A percentile compares a stretch with the other conserved stretches of the same genome.
Evolutionary conservation across 441 rosid genomes (phyloP).

Genomic region (Syzygium syzygioides): DNA sequence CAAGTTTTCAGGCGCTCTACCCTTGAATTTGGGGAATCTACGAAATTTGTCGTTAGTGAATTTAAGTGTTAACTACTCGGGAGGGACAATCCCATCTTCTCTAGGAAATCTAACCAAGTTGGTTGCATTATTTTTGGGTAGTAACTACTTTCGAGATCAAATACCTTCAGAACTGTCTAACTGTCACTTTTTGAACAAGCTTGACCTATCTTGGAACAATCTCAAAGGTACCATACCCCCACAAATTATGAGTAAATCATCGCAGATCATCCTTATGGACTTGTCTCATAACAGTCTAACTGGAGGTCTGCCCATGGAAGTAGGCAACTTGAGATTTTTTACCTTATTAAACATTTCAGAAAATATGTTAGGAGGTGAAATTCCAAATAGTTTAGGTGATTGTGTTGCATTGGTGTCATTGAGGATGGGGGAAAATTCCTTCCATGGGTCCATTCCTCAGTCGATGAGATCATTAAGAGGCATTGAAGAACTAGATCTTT

Average conservation of each 20-base stretch:
- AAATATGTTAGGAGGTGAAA: not conserved
- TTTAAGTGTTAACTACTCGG: rapidly evolving
- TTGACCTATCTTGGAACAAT: too few relatives aligned
- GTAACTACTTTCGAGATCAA: too few relatives aligned
- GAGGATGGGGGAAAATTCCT: not conserved
- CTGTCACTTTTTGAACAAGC: too few relatives aligned
- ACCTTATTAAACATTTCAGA: rapidly evolving
- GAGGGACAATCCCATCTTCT: too few relatives aligned
- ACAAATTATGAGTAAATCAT: too few relatives aligned
- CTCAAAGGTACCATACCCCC: too few relatives aligned
- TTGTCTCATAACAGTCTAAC: not conserved
- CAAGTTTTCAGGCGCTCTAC: too few relatives aligned
- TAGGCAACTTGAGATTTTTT: not conserved
- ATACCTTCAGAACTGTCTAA: too few relatives aligned
- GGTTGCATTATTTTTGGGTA: rapidly evolving
- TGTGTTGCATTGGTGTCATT: not conserved
- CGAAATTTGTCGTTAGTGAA: too few relatives aligned
- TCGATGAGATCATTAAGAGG: not conserved
- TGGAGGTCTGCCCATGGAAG: not conserved
- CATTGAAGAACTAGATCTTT: not conserved
- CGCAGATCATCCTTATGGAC: too few relatives aligned
- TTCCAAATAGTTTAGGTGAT: not conserved
- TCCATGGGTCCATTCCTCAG: not conserved
- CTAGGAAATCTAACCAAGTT: too few relatives aligned
- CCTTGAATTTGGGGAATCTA: too few relatives aligned